phyloP scores from a whole-genome alignment of 2,329 filamentous ascomycete genomes.

The Didymosphaeria variabile region DNA sequence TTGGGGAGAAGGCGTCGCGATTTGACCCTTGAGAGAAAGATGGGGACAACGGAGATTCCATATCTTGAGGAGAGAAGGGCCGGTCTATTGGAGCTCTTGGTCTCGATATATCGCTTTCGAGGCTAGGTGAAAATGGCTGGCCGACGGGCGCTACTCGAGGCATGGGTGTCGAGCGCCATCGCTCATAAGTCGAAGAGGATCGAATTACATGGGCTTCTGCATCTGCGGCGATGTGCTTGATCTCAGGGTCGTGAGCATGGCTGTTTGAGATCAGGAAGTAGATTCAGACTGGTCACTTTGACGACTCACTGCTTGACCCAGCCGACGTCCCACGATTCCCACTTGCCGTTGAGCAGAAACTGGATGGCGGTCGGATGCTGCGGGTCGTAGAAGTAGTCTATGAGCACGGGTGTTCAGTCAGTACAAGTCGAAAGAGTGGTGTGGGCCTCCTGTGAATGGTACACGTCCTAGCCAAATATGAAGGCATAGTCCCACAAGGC shows the following conservation, averaged over 20 bases:
- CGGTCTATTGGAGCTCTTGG: neutral
- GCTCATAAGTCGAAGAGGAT: conserved; percentile 30
- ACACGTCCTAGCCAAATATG: neutral
- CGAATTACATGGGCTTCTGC: conserved; percentile 33
- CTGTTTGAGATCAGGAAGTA: conserved; percentile 24
- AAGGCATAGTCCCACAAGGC: neutral
- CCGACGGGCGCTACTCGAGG: conserved; percentile 7
- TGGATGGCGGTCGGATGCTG: conserved; percentile 38
- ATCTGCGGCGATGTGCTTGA: conserved; percentile 40
- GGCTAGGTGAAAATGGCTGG: neutral
- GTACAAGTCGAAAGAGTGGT: neutral
- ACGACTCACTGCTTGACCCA: conserved; percentile 38
- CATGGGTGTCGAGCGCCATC: conserved; percentile 33
- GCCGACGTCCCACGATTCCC: conserved; percentile 45
- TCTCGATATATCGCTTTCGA: neutral
- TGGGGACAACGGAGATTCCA: neutral
- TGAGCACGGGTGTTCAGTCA: neutral
- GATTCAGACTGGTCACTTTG: neutral
- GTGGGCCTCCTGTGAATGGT: neutral
- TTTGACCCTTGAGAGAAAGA: neutral
- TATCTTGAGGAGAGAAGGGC: neutral
- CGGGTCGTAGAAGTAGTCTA: conserved; percentile 43
- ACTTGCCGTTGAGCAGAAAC: conserved; percentile 39
- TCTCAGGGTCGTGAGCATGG: conserved; percentile 39
- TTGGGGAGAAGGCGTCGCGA: neutral